Percentiles rank a stretch among this genome's conserved stretches.
Conservation (phyloP, 1,139 yeast genomes). For the Yamadazyma conglobata region DNA sequence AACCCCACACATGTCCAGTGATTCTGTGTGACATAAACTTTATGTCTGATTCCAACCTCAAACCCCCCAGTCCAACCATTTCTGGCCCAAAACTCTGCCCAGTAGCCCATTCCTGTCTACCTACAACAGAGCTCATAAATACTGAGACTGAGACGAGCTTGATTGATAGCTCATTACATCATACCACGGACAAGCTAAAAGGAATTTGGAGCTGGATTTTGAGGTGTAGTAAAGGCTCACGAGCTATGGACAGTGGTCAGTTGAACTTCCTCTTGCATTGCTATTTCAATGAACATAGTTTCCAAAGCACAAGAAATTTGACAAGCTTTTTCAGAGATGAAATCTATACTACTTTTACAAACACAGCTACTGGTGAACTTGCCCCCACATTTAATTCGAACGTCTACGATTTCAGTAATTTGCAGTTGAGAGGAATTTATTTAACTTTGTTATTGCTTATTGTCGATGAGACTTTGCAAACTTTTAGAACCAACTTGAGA, state of each 20-base stretch:
- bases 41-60: slow-evolving; percentile 25
- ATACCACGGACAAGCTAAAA: slow-evolving; percentile 15
- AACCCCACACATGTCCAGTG: slow-evolving; percentile 33
- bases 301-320: slow-evolving; percentile 21
- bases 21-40: slow-evolving; percentile 40
- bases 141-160: neutral
- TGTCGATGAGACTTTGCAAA: slow-evolving; percentile 30
- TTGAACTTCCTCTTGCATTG: slow-evolving; percentile 31
- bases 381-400: neutral
- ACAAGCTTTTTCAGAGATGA: slow-evolving; percentile 27
- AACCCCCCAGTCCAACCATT: neutral
- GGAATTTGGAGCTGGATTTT: slow-evolving; percentile 28
- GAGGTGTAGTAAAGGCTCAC: slow-evolving; percentile 20
- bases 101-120: neutral
- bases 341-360: slow-evolving; percentile 19
- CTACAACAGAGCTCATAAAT: slow-evolving; percentile 1
- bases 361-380: slow-evolving; percentile 16
- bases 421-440: slow-evolving; percentile 24
- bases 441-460: slow-evolving; percentile 30
- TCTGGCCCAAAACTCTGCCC: slow-evolving; percentile 16
- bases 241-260: slow-evolving; percentile 26
- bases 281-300: slow-evolving; percentile 22
- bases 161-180: too few species aligned
- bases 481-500: slow-evolving; percentile 18
- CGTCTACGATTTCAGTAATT: neutral